Evolutionary conservation across 83 land plant genomes (phyloP).

Genomic region (Larix sibirica): DNA sequence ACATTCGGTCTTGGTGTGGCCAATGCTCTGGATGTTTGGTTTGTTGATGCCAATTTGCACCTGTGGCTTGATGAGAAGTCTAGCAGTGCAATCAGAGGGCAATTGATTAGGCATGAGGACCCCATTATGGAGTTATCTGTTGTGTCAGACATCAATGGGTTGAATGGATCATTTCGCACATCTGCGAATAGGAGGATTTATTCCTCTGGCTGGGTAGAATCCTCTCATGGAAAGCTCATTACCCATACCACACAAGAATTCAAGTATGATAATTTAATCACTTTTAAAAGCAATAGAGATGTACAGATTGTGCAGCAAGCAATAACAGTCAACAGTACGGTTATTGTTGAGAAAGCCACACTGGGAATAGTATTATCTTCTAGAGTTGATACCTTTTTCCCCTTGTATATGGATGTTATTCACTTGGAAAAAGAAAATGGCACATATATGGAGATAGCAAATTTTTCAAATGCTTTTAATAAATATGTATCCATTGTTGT

Average conservation of each 20-base stretch:
- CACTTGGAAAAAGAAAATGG: conserved; percentile 34
- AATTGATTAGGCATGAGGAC: conserved; percentile 15
- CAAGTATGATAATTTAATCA: conserved; percentile 35
- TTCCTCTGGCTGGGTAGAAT: conserved; percentile 66
- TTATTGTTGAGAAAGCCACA: conserved; percentile 22
- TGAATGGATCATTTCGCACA: conserved; percentile 46
- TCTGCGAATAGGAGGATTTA: conserved; percentile 33
- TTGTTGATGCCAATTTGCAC: conserved; percentile 86
- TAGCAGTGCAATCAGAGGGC: conserved; percentile 14
- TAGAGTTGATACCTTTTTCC: conserved; percentile 25
- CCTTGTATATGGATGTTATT: conserved; percentile 28
- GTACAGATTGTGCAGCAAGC: conserved; percentile 34
- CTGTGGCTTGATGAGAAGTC: conserved; percentile 70
- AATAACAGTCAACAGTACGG: conserved; percentile 25
- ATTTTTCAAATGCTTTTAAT: conserved; percentile 41
- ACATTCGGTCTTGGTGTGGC: conserved; percentile 61
- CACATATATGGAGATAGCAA: conserved; percentile 20
- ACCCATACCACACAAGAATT: conserved; percentile 36
- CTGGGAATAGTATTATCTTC: conserved; percentile 24
- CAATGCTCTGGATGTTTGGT: conserved; percentile 79
- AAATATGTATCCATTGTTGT: conserved; percentile 3
- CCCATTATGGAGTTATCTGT: not conserved
- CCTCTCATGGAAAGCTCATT: conserved; percentile 57
- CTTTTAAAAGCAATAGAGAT: conserved; percentile 32
- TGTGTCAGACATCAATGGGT: conserved; percentile 11